Evolutionary conservation across 2,329 filamentous ascomycete genomes (phyloP).

Genomic region (Monosporascus sp.): DNA sequence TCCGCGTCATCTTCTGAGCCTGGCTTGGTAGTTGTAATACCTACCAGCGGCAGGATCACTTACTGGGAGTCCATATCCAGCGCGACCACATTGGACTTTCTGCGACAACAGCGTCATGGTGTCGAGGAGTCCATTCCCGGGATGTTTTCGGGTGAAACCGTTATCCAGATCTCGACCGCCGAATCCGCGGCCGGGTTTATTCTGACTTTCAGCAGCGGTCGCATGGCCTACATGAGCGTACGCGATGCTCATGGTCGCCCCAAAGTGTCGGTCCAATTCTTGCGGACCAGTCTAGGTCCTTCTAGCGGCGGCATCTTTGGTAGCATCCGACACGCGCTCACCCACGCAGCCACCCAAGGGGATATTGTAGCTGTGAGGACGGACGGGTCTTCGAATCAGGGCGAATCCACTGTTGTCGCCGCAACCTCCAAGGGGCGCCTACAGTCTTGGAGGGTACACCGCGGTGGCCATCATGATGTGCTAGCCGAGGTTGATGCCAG

Average conservation of each 20-base stretch:
- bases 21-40: conserved; percentile 81
- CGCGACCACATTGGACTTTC: conserved; percentile 76
- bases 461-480: conserved; percentile 75
- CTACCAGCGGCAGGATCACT: conserved; percentile 75
- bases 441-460: conserved; percentile 83
- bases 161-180: conserved; percentile 72
- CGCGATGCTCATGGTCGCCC: conserved; percentile 84
- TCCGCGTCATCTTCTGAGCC: conserved; percentile 74
- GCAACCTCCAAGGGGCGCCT: conserved; percentile 72
- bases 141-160: conserved; percentile 72
- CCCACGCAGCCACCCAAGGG: conserved; percentile 62
- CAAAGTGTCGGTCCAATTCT: conserved; percentile 68
- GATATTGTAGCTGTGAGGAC: conserved; percentile 77
- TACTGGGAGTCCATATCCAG: conserved; percentile 96
- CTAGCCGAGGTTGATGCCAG: conserved; percentile 67
- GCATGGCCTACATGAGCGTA: conserved; percentile 79
- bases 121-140: conserved; percentile 70
- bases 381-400: conserved; percentile 64
- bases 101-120: conserved; percentile 74
- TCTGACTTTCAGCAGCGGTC: conserved; percentile 76
- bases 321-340: conserved; percentile 72
- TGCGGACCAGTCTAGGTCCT: conserved; percentile 57
- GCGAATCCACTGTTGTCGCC: conserved; percentile 79
- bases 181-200: conserved; percentile 82
- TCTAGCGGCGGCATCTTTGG: conserved; percentile 66